Conservation (phyloP, 371 early-diverging fungal genomes). For the Mucor saturninus region DNA sequence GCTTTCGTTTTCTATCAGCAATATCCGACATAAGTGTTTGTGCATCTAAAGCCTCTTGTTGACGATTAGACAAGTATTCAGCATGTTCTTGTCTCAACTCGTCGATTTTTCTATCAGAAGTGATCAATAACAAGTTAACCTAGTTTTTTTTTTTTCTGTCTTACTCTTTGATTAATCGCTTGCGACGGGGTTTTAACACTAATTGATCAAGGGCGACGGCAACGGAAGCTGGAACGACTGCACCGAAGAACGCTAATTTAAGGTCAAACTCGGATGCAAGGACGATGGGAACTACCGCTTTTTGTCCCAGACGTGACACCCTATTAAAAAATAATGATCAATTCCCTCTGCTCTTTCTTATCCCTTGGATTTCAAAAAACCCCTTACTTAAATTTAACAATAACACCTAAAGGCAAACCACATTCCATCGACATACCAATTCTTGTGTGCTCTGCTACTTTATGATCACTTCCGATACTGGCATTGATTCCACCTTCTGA, state of each 20-base stretch:
- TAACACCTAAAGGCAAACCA: slow-evolving; percentile 74
- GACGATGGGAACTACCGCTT: slow-evolving; percentile 79
- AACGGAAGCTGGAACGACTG: slow-evolving; percentile 68
- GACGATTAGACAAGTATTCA: slow-evolving; percentile 71
- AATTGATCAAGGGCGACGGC: slow-evolving; percentile 70
- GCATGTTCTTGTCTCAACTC: slow-evolving; percentile 80
- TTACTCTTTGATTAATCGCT: slow-evolving; percentile 63
- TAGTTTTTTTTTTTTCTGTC: slow-evolving; percentile 2
- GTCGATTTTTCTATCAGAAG: slow-evolving; percentile 60
- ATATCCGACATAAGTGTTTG: slow-evolving; percentile 71
- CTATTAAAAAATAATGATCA: slow-evolving; percentile 36
- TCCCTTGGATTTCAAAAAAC: not conserved
- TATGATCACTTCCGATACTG: slow-evolving; percentile 65
- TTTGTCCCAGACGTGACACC: slow-evolving; percentile 84
- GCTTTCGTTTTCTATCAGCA: slow-evolving; percentile 68
- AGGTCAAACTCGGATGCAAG: slow-evolving; percentile 77
- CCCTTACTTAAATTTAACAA: slow-evolving; percentile 70
- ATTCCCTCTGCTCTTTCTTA: not conserved
- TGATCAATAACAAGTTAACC: slow-evolving; percentile 1
- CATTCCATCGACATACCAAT: slow-evolving; percentile 80
- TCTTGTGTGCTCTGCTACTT: slow-evolving; percentile 68
- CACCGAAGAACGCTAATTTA: slow-evolving; percentile 68
- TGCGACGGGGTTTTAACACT: slow-evolving; percentile 73
- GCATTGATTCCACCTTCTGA: slow-evolving; percentile 57
- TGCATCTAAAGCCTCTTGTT: slow-evolving; percentile 82